Evolutionary conservation across 1,139 yeast species (phyloP), one percentile per base, ranked within the genome.

Genomic region (Sugiyamaella neomexicana): DNA sequence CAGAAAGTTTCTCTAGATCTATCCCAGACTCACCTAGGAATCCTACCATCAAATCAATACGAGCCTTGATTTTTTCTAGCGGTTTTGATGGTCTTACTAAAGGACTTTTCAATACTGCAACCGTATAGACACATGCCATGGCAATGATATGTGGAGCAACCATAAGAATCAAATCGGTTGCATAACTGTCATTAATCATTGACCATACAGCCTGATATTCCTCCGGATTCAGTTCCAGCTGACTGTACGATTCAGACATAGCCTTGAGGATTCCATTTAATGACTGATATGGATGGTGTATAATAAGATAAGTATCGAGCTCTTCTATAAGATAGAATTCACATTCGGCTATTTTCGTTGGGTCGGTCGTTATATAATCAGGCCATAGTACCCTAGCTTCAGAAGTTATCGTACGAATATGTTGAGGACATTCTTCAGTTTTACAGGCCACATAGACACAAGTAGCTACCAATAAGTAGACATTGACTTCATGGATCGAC

Each of bases 321-420:
- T 91, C 98, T 66, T 90, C 97, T 38, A 93, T 85, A 50, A 93
- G 70, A 67, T 93, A 93, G 68, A 93, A 93, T 72, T 93, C 99
- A 72, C 95, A 89, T 67, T 93, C 99, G 0, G 98, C 97, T n/a
- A 93, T 77, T 65, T 88, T 89, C 39, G 96, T 86, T 20, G 91
- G 82, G 68, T 93, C 99, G 55, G 88, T 90, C 0, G 97, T 95
- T 34, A 93, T 85, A 66, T 84, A 89, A 65, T 91, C 97, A 0
- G 98, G 97, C 98, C 99, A 93, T 48, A 89, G 72, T 45, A 86
- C 86, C 50, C 97, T 75, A 1, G 98, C 95, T 66, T 93, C 98
- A 29, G 84, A 78, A 20, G 89, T 81, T 12, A 93, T 79, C 1
- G 91, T 81, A 55, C 97, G 75, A 8, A 93, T 90, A 67, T 93